Conservation (phyloP, 2,329 filamentous ascomycete species). For the Monilinia fructigena region DNA sequence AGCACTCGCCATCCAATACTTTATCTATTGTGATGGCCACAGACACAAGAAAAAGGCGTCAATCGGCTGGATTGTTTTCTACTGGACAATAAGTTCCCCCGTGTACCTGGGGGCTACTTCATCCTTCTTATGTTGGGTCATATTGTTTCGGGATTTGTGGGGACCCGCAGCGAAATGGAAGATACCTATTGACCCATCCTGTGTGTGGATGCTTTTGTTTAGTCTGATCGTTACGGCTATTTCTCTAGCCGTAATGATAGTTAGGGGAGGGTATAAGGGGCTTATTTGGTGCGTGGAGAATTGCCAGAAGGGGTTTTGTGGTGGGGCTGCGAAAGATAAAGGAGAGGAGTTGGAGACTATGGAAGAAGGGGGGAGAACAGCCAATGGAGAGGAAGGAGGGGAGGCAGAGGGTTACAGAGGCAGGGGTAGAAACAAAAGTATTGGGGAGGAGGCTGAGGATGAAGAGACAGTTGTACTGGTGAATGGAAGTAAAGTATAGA, state of each 20-base stretch:
- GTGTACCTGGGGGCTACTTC: neutral
- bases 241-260: neutral
- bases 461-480: neutral
- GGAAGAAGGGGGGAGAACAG: neutral
- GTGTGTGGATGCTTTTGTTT: neutral
- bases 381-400: neutral
- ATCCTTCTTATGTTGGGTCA: neutral
- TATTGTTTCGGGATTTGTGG: conserved; percentile 3
- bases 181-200: neutral
- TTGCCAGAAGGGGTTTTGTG: neutral
- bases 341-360: neutral
- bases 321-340: neutral
- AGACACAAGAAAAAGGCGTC: neutral
- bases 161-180: neutral
- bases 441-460: neutral
- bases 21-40: neutral
- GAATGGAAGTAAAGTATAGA: neutral
- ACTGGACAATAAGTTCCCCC: neutral
- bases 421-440: neutral
- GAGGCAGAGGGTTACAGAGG: neutral
- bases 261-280: neutral
- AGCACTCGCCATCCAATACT: neutral
- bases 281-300: neutral
- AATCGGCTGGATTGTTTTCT: neutral
- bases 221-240: neutral